Base-by-base conservation (phyloP, 2,329 filamentous ascomycete genomes). In the Allantophomopsis cytisporea region DNA sequence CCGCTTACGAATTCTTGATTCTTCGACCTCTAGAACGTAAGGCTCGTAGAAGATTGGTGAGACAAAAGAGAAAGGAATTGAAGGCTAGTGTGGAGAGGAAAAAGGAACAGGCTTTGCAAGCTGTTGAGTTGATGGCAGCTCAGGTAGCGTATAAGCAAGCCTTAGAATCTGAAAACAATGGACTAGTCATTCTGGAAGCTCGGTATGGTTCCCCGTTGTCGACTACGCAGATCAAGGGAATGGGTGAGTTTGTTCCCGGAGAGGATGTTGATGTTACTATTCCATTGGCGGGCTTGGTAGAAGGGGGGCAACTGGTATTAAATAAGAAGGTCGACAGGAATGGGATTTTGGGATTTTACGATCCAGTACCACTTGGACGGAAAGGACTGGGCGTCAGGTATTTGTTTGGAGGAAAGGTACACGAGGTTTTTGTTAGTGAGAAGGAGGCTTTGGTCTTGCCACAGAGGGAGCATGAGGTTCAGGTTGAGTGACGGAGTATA, bases 231-330 rank as follows among this genome's bases (percentile, higher is more conserved):
- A 40, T 41, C 7, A 48, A 49, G 21, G 40, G 38, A 11, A 48
- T 45, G 12, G 45, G 43, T 14, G 45, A 40, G 16, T 17, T n/a
- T 7, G 52, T n/a, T 5, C 16, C 56, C 20, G 42, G 48, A 15
- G 50, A 55, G 20, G 43, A 55, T 3, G 52, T 55, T 12, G 60
- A 64, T 49, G 62, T 64, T 21, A 63, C 61, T 2, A 55, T 63
- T 23, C 58, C 62, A 5, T 55, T 64, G n/a, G 62, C 61, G 39
- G 59, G 59, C n/a, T 48, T 62, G 39, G 62, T 65, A 11, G 59
- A 63, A 35, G 55, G 54, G 28, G 51, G 58, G 16, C 62, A 64
- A 45, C 47, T 64, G 38, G 48, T 54, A 31, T 58, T 65, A 20
- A 43, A 57, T n/a, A 45, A 50, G 16, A 49, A 54, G 11, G 51